These are phyloP conservation scores for Daldinia eschscholtzii DNA, from an alignment of 2,329 filamentous ascomycete genomes.

Conservation along the genomic window DNA sequence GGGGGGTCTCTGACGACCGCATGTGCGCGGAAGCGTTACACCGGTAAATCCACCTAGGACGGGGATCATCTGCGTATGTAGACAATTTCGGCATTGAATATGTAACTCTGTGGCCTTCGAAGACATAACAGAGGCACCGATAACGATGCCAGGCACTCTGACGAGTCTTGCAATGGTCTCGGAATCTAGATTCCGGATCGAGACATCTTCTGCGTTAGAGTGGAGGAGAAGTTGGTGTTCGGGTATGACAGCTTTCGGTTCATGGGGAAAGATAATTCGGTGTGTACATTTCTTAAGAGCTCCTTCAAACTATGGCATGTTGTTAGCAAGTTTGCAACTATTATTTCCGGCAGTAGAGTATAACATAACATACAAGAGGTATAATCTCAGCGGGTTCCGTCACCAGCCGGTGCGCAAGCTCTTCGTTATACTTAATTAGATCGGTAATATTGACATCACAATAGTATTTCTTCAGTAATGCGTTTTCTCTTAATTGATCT, in stretches of 20 bases:
- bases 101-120: slow-evolving; percentile 91
- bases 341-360: not conserved
- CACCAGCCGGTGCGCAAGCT: slow-evolving; percentile 88
- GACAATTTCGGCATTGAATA: slow-evolving; percentile 90
- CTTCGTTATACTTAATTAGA: slow-evolving; percentile 95
- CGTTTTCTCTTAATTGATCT: slow-evolving; percentile 96
- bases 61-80: slow-evolving; percentile 75
- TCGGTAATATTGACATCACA: slow-evolving; percentile 97
- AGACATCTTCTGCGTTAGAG: slow-evolving; percentile 89
- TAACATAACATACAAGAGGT: slow-evolving; percentile 75
- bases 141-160: slow-evolving; percentile 95
- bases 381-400: slow-evolving; percentile 94
- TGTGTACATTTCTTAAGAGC: slow-evolving; percentile 93
- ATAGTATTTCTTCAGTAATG: slow-evolving; percentile 91
- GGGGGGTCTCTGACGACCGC: slow-evolving; percentile 71
- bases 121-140: slow-evolving; percentile 94
- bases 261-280: slow-evolving; percentile 88
- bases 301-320: slow-evolving; percentile 78
- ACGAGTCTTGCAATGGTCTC: slow-evolving; percentile 95
- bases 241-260: slow-evolving; percentile 76
- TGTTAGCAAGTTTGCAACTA: slow-evolving; percentile 21
- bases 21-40: slow-evolving; percentile 84
- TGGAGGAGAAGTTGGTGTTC: slow-evolving; percentile 96
- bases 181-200: slow-evolving; percentile 93
- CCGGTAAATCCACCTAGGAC: slow-evolving; percentile 90